Percentiles rank a stretch among this genome's conserved stretches.
These are phyloP conservation scores for Phoma sp. DNA, from an alignment of 2,329 filamentous ascomycete genomes.

Conservation along the genomic window DNA sequence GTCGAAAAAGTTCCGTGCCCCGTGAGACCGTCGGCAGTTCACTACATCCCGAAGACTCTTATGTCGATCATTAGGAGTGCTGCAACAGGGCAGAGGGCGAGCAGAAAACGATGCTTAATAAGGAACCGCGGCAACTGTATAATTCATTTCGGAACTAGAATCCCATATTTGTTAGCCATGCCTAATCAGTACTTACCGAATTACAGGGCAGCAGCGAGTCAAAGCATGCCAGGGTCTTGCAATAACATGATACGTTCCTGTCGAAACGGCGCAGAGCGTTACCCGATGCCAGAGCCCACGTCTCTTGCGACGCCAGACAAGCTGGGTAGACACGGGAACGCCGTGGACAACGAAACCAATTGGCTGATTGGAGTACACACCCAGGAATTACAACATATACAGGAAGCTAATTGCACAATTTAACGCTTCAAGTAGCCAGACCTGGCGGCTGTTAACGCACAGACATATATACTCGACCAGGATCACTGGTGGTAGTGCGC, in stretches of 20 bases:
- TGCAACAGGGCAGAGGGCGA: slow-evolving; percentile 11
- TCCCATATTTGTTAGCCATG: background rate
- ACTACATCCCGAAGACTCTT: slow-evolving; percentile 11
- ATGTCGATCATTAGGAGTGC: slow-evolving; percentile 4
- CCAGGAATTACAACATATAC: too few species aligned
- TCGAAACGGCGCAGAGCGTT: slow-evolving; percentile 11
- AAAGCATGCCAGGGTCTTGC: slow-evolving; percentile 8
- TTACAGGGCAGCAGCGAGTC: slow-evolving; percentile 9
- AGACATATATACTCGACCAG: background rate
- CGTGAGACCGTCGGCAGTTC: slow-evolving; percentile 22
- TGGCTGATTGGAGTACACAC: too few species aligned
- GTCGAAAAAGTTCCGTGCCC: slow-evolving; percentile 15
- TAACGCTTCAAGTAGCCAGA: slow-evolving; percentile 6
- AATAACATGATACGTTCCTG: background rate
- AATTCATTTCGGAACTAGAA: slow-evolving; percentile 5
- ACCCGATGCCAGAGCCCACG: slow-evolving; percentile 1
- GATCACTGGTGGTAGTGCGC: background rate
- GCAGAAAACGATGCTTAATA: background rate
- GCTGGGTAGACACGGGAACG: background rate
- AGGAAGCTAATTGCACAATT: background rate
- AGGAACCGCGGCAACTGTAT: slow-evolving; percentile 1
- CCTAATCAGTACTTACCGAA: slow-evolving; percentile 3
- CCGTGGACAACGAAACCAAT: background rate
- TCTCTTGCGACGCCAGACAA: background rate
- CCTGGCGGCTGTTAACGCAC: background rate